phyloP scores from a whole-genome alignment of 257 asterid genomes.

The Capsicum pubescens region DNA sequence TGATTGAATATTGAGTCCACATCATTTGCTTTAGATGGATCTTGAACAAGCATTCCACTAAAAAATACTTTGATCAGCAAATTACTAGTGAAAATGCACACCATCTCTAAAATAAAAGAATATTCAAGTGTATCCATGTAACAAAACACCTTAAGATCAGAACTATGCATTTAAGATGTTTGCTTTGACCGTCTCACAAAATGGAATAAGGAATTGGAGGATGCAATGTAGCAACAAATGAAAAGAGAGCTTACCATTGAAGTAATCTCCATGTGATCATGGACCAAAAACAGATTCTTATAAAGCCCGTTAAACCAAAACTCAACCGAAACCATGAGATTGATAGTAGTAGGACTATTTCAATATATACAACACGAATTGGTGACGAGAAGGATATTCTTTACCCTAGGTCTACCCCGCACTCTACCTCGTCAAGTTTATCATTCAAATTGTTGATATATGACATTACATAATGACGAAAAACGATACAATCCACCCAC shows the following conservation, averaged over 20 bases:
- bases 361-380: background rate
- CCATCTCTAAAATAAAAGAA: background rate
- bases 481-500: too few species aligned
- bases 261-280: background rate
- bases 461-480: too few species aligned
- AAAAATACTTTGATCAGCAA: conserved; percentile 29
- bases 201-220: background rate
- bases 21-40: conserved; percentile 60
- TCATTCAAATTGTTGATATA: too few species aligned
- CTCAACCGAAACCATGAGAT: background rate
- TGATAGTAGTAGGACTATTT: background rate
- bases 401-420: too few species aligned
- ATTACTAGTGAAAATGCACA: conserved; percentile 13
- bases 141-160: background rate
- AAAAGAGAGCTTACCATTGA: background rate
- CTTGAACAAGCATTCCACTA: conserved; percentile 92
- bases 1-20: conserved; percentile 71
- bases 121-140: background rate
- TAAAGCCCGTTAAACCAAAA: background rate
- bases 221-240: background rate
- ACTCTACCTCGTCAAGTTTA: too few species aligned
- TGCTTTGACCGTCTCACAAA: background rate
- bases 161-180: background rate
- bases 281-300: background rate
- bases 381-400: background rate